Conservation (phyloP, 768 basidiomycete genomes). For the Lentinula raphanica region DNA sequence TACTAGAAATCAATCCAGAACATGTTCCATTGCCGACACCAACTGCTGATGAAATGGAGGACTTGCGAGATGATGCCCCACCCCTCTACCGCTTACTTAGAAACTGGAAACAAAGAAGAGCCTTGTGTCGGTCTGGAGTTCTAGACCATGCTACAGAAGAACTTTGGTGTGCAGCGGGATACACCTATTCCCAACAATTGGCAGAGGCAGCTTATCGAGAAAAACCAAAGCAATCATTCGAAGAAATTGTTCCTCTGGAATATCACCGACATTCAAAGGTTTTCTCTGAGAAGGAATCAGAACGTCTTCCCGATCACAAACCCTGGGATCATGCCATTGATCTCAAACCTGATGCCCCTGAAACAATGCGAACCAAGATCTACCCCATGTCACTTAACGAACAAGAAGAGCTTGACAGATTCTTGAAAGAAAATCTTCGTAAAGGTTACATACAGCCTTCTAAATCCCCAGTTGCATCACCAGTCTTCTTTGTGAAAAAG, state of each 20-base stretch:
- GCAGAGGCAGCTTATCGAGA: not conserved
- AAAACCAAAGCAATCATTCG: not conserved
- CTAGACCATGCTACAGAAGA: too few relatives aligned
- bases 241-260: not conserved
- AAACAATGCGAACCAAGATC: not conserved
- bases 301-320: not conserved
- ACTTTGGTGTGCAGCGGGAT: too few relatives aligned
- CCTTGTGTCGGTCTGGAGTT: too few relatives aligned
- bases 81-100: too few relatives aligned
- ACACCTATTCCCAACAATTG: too few relatives aligned
- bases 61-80: too few relatives aligned
- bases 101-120: too few relatives aligned
- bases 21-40: too few relatives aligned
- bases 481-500: not conserved
- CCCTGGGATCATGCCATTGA: not conserved
- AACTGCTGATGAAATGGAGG: too few relatives aligned
- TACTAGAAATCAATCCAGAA: too few relatives aligned
- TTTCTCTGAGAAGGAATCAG: not conserved
- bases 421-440: not conserved
- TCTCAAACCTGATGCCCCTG: not conserved
- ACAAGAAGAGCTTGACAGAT: not conserved
- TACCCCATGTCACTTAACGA: not conserved
- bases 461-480: not conserved
- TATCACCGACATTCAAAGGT: not conserved
- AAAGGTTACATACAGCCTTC: not conserved